Base-by-base conservation (phyloP, 805 yeast genomes). In the Myxozyma neotropica region DNA sequence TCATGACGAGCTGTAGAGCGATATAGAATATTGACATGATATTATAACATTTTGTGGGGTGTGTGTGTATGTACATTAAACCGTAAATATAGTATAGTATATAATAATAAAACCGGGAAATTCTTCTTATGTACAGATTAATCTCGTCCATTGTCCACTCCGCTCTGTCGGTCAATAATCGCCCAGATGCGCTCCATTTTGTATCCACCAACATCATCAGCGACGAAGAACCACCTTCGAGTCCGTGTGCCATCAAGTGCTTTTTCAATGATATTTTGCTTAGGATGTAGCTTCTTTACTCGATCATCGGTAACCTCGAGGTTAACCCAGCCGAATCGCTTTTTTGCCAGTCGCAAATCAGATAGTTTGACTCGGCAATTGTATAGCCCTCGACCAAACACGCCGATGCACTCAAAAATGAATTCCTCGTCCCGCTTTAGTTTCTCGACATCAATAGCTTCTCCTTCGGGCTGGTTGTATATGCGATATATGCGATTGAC, bases 121-220 rank as follows among this genome's bases (percentile, higher is more conserved):
- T 29, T 21, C 19, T 21, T 21, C n/a, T 23, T 44, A 33, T 23
- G 15, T 35, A 35, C 47, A 21, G 15, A 29, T 33, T 51, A 53
- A 21, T 47, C 54, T 60, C 95, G 76, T 4, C 94, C 94, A 63
- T 86, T 86, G 66, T 87, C 80, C 10, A 87, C 75, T 0, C 86
- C 89, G 48, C 83, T 77, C 60, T 86, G 83, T 50, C 75, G 75
- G 70, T 89, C 96, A 0, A 87, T 82, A n/a, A 88, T 81, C 0
- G 92, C 90, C 93, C 96, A 86, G 4, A 89, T 73, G 55, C 96
- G 75, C 68, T 89, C 94, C 96, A 89, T 89, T 64, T 83, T 83
- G 70, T 87, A 74, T 1, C 95, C 95, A 1, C 96, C 94, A 45
- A 87, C 76, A 64, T 88, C 86, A 68, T 89, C 95, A 15, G 79